Evolutionary conservation across 2,329 filamentous ascomycete species (phyloP).

Genomic region (Ophiostoma novo-ulmi): DNA sequence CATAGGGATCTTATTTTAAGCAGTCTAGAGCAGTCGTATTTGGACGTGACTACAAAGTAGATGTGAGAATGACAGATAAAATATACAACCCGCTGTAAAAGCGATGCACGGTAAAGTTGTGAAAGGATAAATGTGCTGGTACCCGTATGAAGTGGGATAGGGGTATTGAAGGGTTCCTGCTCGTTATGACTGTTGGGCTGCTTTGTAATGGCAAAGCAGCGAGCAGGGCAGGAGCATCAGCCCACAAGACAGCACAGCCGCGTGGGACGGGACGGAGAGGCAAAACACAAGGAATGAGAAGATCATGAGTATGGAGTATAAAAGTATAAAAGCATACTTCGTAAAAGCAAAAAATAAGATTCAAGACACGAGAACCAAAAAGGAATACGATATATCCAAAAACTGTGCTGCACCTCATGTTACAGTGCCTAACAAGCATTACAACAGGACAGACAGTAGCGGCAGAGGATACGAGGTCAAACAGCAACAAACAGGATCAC

Average conservation of each 20-base stretch:
- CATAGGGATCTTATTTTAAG: not conserved
- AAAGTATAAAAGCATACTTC: not conserved
- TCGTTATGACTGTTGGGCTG: not conserved
- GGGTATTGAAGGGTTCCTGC: not conserved
- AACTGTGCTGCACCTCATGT: not conserved
- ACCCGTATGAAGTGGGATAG: not conserved
- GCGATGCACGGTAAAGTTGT: too few relatives aligned
- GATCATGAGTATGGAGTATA: not conserved
- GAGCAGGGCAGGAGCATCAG: not conserved
- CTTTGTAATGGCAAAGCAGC: not conserved
- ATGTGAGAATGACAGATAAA: not conserved
- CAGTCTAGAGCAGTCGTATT: too few relatives aligned
- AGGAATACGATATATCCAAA: not conserved
- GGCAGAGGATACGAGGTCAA: conserved; percentile 9
- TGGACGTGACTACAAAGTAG: too few relatives aligned
- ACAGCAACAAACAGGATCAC: not conserved
- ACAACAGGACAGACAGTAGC: conserved; percentile 4
- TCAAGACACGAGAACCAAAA: not conserved
- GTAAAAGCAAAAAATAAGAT: too few relatives aligned
- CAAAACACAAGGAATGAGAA: not conserved
- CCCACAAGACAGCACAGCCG: conserved; percentile 3
- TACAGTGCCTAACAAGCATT: not conserved
- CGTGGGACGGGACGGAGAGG: not conserved
- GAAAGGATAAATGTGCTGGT: not conserved
- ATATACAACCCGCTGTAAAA: too few relatives aligned